Percentiles rank a stretch among this genome's conserved stretches.
phyloP scores from a whole-genome alignment of 768 basidiomycete species.

The Rhizopogon vinicolor region DNA sequence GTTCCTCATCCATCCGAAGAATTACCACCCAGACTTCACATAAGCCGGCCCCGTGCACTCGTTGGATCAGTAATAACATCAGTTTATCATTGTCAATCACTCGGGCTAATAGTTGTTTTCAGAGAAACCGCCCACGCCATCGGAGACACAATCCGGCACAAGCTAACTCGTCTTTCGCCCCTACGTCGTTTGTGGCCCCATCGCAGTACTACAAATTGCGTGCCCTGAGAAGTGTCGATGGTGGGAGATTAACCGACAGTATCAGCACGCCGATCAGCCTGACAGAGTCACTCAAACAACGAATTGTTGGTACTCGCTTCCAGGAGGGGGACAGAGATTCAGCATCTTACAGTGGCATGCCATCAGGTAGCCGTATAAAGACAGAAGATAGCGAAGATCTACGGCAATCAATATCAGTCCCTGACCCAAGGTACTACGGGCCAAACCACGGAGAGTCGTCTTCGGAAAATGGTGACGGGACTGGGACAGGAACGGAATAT shows the following conservation, averaged over 20 bases:
- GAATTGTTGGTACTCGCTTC: slow-evolving; percentile 64
- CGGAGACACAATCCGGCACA: slow-evolving; percentile 56
- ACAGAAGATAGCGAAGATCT: slow-evolving; percentile 52
- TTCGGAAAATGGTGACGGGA: slow-evolving; percentile 3
- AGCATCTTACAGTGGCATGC: slow-evolving; percentile 50
- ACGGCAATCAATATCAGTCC: background rate
- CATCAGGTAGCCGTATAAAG: slow-evolving; percentile 53
- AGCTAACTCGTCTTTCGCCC: slow-evolving; percentile 64
- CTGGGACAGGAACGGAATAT: slow-evolving; percentile 6
- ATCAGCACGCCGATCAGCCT: slow-evolving; percentile 41
- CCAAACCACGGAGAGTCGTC: slow-evolving; percentile 39
- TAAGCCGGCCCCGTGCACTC: slow-evolving; percentile 66
- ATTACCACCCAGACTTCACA: slow-evolving; percentile 47
- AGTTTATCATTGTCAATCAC: background rate
- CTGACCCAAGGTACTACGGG: slow-evolving; percentile 47
- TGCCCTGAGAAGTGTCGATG: slow-evolving; percentile 53
- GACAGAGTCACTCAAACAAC: slow-evolving; percentile 55
- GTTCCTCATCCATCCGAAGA: slow-evolving; percentile 30
- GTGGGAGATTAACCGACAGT: slow-evolving; percentile 50
- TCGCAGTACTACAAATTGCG: slow-evolving; percentile 77
- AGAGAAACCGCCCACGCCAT: slow-evolving; percentile 34
- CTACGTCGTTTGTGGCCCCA: slow-evolving; percentile 75
- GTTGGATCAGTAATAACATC: slow-evolving; percentile 17
- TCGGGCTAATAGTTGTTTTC: background rate
- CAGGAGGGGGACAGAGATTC: slow-evolving; percentile 68